A percentile compares a stretch with the other conserved stretches of the same genome.
These are phyloP conservation scores for Zelopaecilomyces penicillatus DNA, from an alignment of 2,329 filamentous ascomycete genomes.

Conservation along the genomic window DNA sequence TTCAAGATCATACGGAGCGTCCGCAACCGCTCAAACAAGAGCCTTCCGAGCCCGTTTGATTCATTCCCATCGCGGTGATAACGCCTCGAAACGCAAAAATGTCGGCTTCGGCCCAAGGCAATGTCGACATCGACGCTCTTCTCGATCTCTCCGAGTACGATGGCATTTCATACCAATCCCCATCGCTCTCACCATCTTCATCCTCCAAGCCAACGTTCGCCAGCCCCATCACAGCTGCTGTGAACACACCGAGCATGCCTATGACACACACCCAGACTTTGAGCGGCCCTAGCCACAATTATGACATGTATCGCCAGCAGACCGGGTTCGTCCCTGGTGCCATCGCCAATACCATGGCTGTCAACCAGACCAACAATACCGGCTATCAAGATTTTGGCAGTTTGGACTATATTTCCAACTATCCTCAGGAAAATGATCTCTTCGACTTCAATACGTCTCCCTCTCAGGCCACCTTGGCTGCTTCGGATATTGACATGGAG, in stretches of 20 bases:
- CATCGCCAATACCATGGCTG: conserved; percentile 67
- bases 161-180: conserved; percentile 48
- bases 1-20: not conserved
- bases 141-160: conserved; percentile 58
- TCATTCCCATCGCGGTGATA: not conserved
- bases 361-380: conserved; percentile 55
- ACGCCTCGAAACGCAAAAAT: conserved; percentile 16
- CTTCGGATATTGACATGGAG: conserved; percentile 59
- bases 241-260: conserved; percentile 47
- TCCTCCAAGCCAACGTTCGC: conserved; percentile 47
- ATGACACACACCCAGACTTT: conserved; percentile 50
- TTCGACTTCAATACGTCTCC: conserved; percentile 67
- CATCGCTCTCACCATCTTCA: conserved; percentile 47
- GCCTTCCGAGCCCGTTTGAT: too few relatives aligned
- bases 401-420: conserved; percentile 45
- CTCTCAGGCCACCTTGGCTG: conserved; percentile 49
- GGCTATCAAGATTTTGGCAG: conserved; percentile 43
- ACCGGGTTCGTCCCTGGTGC: conserved; percentile 85
- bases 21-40: not conserved
- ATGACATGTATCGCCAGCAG: conserved; percentile 91
- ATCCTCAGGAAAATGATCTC: conserved; percentile 54
- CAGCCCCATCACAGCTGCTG: conserved; percentile 42
- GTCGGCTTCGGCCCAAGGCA: conserved; percentile 34
- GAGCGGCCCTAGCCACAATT: conserved; percentile 83
- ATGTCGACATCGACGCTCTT: conserved; percentile 48